Percentiles rank a stretch among this genome's conserved stretches.
phyloP scores from a whole-genome alignment of 2,329 filamentous ascomycete species.

The Aureobasidium mangrovei region DNA sequence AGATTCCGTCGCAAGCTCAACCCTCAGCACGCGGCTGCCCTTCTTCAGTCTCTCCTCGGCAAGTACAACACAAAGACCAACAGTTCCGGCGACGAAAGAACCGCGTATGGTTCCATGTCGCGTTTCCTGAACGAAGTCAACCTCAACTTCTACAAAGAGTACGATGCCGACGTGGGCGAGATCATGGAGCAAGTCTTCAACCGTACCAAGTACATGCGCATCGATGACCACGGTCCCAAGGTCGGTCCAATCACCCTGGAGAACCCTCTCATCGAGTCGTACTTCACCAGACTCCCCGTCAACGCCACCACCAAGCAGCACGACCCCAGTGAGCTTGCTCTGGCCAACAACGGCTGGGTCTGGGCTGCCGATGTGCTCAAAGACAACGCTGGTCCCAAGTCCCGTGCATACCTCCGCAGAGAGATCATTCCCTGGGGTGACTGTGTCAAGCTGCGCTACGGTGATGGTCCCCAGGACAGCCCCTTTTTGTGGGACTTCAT shows the following conservation, averaged over 20 bases:
- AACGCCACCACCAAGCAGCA: slow-evolving; percentile 73
- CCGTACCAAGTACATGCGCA: slow-evolving; percentile 83
- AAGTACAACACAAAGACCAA: slow-evolving; percentile 49
- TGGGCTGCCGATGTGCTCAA: slow-evolving; percentile 93
- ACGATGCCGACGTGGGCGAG: slow-evolving; percentile 70
- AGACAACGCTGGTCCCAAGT: slow-evolving; percentile 85
- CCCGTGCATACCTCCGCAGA: slow-evolving; percentile 84
- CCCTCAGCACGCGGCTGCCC: slow-evolving; percentile 58
- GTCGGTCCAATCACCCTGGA: slow-evolving; percentile 66
- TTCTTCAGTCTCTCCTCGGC: slow-evolving; percentile 61
- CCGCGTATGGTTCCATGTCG: slow-evolving; percentile 42
- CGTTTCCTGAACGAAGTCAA: slow-evolving; percentile 77
- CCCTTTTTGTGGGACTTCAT: slow-evolving; percentile 95
- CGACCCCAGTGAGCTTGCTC: slow-evolving; percentile 63
- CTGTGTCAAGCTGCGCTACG: slow-evolving; percentile 94
- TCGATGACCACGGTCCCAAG: slow-evolving; percentile 89
- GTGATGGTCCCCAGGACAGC: slow-evolving; percentile 68
- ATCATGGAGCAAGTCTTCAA: slow-evolving; percentile 90
- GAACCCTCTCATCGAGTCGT: slow-evolving; percentile 81
- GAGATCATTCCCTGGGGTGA: slow-evolving; percentile 98
- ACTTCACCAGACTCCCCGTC: slow-evolving; percentile 80
- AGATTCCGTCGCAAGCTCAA: slow-evolving; percentile 66
- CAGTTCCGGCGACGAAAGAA: slow-evolving; percentile 44
- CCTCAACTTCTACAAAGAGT: slow-evolving; percentile 82
- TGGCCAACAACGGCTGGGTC: slow-evolving; percentile 97